Conservation (phyloP, 1,284 basidiomycete species). For the Ustilago curta region DNA sequence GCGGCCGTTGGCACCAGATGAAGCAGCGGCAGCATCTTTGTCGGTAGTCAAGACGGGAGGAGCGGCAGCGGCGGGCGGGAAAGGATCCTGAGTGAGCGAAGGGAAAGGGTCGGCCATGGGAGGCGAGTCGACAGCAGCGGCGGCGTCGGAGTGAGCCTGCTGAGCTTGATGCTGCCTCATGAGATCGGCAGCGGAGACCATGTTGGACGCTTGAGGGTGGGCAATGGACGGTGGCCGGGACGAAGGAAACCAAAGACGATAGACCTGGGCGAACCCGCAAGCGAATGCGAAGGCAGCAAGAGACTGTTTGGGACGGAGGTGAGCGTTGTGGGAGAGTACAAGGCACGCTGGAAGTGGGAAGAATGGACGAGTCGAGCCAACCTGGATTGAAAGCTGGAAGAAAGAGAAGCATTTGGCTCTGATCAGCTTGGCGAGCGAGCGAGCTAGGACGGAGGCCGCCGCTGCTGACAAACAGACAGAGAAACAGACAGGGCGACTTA, state of each 20-base stretch:
- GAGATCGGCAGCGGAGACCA: slow-evolving; percentile 64
- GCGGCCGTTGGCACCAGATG: slow-evolving; percentile 32
- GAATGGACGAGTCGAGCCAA: slow-evolving; percentile 4
- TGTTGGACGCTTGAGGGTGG: slow-evolving; percentile 26
- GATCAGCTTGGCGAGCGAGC: neutral
- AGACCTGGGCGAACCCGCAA: slow-evolving; percentile 36
- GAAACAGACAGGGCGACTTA: too few species aligned
- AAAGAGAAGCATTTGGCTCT: neutral
- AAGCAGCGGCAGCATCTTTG: slow-evolving; percentile 16
- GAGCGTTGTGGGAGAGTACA: neutral
- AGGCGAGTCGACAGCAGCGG: slow-evolving; percentile 48
- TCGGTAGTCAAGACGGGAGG: slow-evolving; percentile 16
- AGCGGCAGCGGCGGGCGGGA: slow-evolving; percentile 40
- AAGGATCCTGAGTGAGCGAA: slow-evolving; percentile 60
- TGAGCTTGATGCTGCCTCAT: slow-evolving; percentile 56
- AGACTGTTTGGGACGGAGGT: neutral
- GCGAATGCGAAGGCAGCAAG: neutral
- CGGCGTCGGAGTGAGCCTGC: slow-evolving; percentile 35
- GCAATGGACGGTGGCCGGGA: slow-evolving; percentile 39
- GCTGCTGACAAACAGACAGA: too few species aligned
- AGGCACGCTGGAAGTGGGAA: neutral
- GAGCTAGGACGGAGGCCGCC: neutral
- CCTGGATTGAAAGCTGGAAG: neutral
- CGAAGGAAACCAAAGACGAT: slow-evolving; percentile 49
- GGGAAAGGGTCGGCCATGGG: slow-evolving; percentile 65